Conservation (phyloP, 192 early-diverging fungal species). For the Coemansia sp. region DNA sequence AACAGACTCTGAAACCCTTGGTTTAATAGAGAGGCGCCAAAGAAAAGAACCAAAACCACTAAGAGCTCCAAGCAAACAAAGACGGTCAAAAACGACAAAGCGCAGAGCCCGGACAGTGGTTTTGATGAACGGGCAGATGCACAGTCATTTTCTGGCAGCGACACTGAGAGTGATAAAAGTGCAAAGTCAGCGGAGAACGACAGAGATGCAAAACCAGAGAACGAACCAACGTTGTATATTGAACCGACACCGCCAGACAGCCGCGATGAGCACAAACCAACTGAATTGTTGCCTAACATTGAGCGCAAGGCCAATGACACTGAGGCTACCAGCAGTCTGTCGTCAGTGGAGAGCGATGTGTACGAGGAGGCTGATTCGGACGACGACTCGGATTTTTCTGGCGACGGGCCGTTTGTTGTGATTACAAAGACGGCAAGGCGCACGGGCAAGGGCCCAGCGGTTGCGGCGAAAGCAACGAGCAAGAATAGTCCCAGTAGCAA, state of each 20-base stretch:
- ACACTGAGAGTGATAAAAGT: no score
- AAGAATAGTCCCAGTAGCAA: conserved; percentile 1
- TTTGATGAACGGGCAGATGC: no score
- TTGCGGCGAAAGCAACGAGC: neutral
- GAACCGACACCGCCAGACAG: neutral
- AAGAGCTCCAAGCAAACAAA: neutral
- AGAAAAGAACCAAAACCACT: conserved; percentile 6
- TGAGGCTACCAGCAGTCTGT: no score
- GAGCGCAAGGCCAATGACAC: no score
- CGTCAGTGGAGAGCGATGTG: conserved; percentile 3
- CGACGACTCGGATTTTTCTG: conserved; percentile 17
- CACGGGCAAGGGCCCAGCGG: neutral
- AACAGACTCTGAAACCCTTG: neutral
- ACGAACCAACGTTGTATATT: neutral
- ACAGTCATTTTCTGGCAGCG: no score
- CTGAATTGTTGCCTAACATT: no score
- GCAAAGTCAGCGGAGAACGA: neutral
- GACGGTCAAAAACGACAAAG: neutral
- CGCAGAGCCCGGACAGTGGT: neutral
- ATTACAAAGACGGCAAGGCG: conserved; percentile 1
- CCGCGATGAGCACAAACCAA: neutral
- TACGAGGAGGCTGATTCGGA: conserved; percentile 14
- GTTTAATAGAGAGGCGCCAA: conserved; percentile 10
- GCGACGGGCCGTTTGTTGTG: conserved; percentile 13
- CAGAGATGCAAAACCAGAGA: neutral